These are phyloP conservation scores for Fusarium concolor DNA, from an alignment of 2,329 filamentous ascomycete genomes.

Conservation along the genomic window DNA sequence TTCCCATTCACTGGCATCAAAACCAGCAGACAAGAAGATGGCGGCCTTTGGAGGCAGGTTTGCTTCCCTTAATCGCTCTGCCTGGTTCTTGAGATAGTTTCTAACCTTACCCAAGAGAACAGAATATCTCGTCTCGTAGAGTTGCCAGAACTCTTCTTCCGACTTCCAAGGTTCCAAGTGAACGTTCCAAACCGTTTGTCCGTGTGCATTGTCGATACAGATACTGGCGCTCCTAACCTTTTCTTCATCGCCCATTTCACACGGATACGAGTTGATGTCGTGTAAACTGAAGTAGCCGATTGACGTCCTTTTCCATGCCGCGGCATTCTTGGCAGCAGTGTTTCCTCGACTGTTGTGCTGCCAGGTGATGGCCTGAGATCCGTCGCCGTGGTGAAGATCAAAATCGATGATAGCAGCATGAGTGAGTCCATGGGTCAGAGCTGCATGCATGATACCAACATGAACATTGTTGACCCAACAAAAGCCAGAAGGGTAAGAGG, in stretches of 20 bases:
- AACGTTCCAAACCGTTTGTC: conserved; percentile 95
- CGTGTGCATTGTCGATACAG: conserved; percentile 93
- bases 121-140: conserved; percentile 85
- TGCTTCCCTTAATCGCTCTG: conserved; percentile 69
- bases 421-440: conserved; percentile 84
- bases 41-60: conserved; percentile 79
- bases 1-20: conserved; percentile 97
- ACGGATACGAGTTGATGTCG: conserved; percentile 98
- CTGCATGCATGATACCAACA: conserved; percentile 92
- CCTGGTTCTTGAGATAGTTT: conserved; percentile 78
- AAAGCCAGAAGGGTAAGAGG: conserved; percentile 90
- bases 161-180: conserved; percentile 90
- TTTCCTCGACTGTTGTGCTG: conserved; percentile 80
- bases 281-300: conserved; percentile 98
- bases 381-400: conserved; percentile 91
- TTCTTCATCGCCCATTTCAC: conserved; percentile 90
- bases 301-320: conserved; percentile 81
- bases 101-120: conserved; percentile 84
- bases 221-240: conserved; percentile 95
- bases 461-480: conserved; percentile 99
- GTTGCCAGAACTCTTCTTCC: conserved; percentile 84
- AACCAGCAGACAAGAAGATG: conserved; percentile 95
- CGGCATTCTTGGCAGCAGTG: conserved; percentile 74
- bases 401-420: conserved; percentile 96
- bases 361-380: conserved; percentile 96